These are phyloP conservation scores for Mortierella sp. DNA, from an alignment of 371 early-diverging fungal genomes.

Conservation along the genomic window DNA sequence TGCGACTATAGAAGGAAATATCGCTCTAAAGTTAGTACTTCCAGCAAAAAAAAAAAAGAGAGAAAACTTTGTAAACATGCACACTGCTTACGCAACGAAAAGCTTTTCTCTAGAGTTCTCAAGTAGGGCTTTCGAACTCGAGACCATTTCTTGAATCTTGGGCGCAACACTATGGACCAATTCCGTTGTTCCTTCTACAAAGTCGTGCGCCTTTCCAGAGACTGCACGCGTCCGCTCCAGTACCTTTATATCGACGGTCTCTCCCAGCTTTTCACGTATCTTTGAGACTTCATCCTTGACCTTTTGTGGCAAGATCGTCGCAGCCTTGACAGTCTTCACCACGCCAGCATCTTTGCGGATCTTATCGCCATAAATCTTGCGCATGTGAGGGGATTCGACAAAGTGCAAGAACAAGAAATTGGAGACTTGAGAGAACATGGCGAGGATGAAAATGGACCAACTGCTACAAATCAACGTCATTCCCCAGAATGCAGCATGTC, in stretches of 20 bases:
- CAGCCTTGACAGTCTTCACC: conserved; percentile 66
- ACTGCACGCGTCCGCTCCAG: conserved; percentile 70
- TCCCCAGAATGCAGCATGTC: conserved; percentile 92
- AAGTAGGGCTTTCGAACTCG: conserved; percentile 66
- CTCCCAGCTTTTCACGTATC: conserved; percentile 42
- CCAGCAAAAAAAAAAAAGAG: neutral
- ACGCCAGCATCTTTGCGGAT: conserved; percentile 85
- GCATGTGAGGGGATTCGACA: conserved; percentile 83
- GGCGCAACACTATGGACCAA: conserved; percentile 65
- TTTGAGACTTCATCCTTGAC: conserved; percentile 61
- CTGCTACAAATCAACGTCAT: conserved; percentile 86
- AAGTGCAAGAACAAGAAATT: conserved; percentile 83
- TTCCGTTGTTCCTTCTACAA: conserved; percentile 70
- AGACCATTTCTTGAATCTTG: conserved; percentile 69
- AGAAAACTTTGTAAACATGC: conserved; percentile 20
- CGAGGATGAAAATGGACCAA: conserved; percentile 81
- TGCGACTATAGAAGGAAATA: conserved; percentile 21
- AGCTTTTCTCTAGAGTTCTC: conserved; percentile 61
- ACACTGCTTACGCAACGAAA: conserved; percentile 47
- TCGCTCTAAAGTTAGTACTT: neutral
- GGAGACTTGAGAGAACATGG: conserved; percentile 84
- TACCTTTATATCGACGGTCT: conserved; percentile 60
- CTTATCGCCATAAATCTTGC: conserved; percentile 82
- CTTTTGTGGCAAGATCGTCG: conserved; percentile 58
- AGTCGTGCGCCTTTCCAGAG: conserved; percentile 69